A percentile compares a stretch with the other conserved stretches of the same genome.
Evolutionary conservation across 2,329 filamentous ascomycete species (phyloP).

Genomic region (Lachnellula cervina): DNA sequence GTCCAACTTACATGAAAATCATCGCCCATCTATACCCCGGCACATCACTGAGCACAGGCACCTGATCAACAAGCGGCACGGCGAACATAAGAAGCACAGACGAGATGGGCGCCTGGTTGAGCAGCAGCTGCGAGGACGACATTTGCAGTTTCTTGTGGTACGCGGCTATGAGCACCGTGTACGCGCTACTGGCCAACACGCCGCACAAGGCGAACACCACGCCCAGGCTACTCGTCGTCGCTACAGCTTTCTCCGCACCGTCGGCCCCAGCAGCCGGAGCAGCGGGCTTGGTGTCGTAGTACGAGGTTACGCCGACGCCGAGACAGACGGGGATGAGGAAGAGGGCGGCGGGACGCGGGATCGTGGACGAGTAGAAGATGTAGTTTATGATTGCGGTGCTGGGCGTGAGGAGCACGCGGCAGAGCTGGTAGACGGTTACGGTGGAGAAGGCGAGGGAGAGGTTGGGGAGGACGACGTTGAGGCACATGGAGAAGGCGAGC

Average conservation of each 20-base stretch:
- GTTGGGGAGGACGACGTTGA: conserved; percentile 28
- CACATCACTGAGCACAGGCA: conserved; percentile 32
- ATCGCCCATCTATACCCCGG: conserved; percentile 32
- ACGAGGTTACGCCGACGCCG: conserved; percentile 42
- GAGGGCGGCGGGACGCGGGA: conserved; percentile 22
- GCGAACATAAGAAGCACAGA: conserved; percentile 39
- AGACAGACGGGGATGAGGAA: conserved; percentile 34
- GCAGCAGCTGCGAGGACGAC: conserved; percentile 38
- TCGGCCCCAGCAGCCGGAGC: conserved; percentile 38
- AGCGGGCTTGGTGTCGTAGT: conserved; percentile 37
- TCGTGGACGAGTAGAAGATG: conserved; percentile 23
- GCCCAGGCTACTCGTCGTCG: conserved; percentile 50
- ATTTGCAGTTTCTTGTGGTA: conserved; percentile 41
- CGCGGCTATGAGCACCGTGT: conserved; percentile 34
- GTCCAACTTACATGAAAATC: conserved; percentile 27
- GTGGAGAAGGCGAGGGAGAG: conserved; percentile 26
- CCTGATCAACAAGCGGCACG: conserved; percentile 38
- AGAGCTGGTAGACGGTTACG: conserved; percentile 29
- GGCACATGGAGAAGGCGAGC: conserved; percentile 27
- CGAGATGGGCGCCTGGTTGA: conserved; percentile 41
- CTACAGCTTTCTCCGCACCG: not conserved
- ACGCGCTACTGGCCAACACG: conserved; percentile 44
- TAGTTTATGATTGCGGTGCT: conserved; percentile 29
- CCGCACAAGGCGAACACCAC: conserved; percentile 57
- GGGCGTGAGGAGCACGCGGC: conserved; percentile 28